Evolutionary conservation across 495 filamentous ascomycete genomes (phyloP), one percentile per base, ranked within the genome.

Genomic region (Penicillium longicatenatum): DNA sequence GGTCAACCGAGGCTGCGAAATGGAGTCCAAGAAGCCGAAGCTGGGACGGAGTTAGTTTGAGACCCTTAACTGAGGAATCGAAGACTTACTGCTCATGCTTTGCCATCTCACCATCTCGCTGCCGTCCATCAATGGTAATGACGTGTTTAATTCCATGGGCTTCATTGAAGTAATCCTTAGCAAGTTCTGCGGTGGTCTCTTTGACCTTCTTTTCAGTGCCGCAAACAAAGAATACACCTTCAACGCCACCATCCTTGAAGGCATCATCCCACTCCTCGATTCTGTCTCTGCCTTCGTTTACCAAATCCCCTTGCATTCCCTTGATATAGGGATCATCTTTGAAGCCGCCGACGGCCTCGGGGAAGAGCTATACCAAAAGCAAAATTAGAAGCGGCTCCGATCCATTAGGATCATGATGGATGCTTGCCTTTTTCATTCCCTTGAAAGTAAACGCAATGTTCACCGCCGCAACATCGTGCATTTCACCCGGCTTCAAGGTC

Each of bases 361-460:
- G 30, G 46, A 9, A 12, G 31, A 57, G 46, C 54, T 57, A 57
- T 33, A 17, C 43, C 24, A 31, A 21, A 49, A 57, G 30, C 35
- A 26, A 39, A 3, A 22, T 57, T 17, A 39, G 44, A 17, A 55
- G 22, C 17, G 33, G 48, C 20, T 39, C 24, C 24, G 43, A 26
- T 46, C 56, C 22, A 48, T 22, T n/a, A 49, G 21, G 9, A 47
- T 42, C 20, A 50, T 47, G 33, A 47, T 21, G 35, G 24, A n/a
- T 19, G 47, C 59, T 57, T 59, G 73, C 71, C 45, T 64, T 54
- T 4, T 30, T 16, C 43, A 75, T 57, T 4, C 71, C 71, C 39
- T 62, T 71, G 30, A 59, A 52, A 29, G 52, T 66, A 48, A 75
- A 73, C 21, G 63, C 61, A 42, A 75, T 66, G 46, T 71, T 73